Base-by-base conservation (phyloP, 352 stramenopile genomes). In the Elongisporangium undulatum region DNA sequence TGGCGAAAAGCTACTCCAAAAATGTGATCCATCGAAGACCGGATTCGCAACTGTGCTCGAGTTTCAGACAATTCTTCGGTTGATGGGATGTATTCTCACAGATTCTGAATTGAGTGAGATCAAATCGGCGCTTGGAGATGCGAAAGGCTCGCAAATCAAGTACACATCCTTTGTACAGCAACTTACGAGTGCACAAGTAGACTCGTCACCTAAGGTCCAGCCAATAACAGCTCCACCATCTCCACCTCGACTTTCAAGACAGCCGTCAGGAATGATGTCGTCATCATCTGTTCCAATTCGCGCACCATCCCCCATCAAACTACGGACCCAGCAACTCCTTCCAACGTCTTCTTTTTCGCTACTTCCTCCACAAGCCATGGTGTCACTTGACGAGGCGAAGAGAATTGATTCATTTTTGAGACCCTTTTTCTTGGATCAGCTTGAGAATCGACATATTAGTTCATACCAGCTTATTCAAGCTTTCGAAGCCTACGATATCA, bases 41-140 rank as follows among this genome's bases (percentile, higher is more conserved):
- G 84, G 84, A 4, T 61, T 72, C 4, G 77, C 92, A 1, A 85
- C 79, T 3, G 41, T 88, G 24, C 59, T 87, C 16, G 84, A 94
- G 58, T 84, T 91, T 41, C 75, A 89, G 59, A 92, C 82, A 0
- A 80, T 94, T 2, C 61, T 94, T n/a, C 78, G 84, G 1, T 63
- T 94, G 41, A 89, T 94, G 71, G 82, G 80, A 3, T 94, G 84
- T 63, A 59, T 64, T 6, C 64, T 94, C 1, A 68, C 68, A 0
- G 71, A 87, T 1, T 26, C 41, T 15, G 84, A 94, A 55, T 57
- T 85, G 15, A 71, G 71, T 10, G 69, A 83, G 49, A 58, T 90
- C 17, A 87, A 85, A 59, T 58, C 63, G 19, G 65, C 68, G 34
- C 71, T 90, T 38, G 75, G 77, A 29, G 73, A 80, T 17, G 60